Conservation (phyloP, 352 stramenopile species). For the Phytophthora tubulina region DNA sequence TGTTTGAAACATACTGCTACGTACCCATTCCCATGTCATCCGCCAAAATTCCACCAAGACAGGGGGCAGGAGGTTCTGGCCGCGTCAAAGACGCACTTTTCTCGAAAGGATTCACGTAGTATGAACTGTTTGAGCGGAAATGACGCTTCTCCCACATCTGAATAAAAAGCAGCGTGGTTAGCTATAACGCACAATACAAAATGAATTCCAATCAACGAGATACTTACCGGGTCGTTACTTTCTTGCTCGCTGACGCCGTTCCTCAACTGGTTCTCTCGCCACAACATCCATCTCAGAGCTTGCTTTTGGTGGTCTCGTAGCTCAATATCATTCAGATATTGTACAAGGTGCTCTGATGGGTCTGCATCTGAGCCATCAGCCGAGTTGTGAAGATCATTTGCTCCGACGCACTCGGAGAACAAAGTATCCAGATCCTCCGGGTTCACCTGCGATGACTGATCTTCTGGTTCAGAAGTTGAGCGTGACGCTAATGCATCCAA, state of each 20-base stretch:
- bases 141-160: constrained; percentile 80
- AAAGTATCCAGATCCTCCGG: constrained; percentile 66
- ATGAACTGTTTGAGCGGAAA: constrained; percentile 58
- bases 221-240: constrained; percentile 60
- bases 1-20: constrained; percentile 1
- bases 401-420: constrained; percentile 71
- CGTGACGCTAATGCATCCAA: constrained; percentile 17
- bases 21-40: constrained; percentile 94
- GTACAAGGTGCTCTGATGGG: constrained; percentile 50
- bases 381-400: constrained; percentile 32
- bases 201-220: not conserved
- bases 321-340: constrained; percentile 69
- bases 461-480: constrained; percentile 11
- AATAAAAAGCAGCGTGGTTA: constrained; percentile 18
- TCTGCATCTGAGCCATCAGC: constrained; percentile 23
- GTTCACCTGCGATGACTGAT: constrained; percentile 35
- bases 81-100: constrained; percentile 73
- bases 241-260: constrained; percentile 38
- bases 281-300: constrained; percentile 89
- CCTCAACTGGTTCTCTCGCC: constrained; percentile 65
- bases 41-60: constrained; percentile 86
- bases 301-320: constrained; percentile 87
- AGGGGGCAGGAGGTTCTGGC: constrained; percentile 64
- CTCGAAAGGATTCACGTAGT: constrained; percentile 88
- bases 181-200: not conserved